Base-by-base conservation (phyloP, 352 stramenopile genomes). In the Phytophthora multivora region DNA sequence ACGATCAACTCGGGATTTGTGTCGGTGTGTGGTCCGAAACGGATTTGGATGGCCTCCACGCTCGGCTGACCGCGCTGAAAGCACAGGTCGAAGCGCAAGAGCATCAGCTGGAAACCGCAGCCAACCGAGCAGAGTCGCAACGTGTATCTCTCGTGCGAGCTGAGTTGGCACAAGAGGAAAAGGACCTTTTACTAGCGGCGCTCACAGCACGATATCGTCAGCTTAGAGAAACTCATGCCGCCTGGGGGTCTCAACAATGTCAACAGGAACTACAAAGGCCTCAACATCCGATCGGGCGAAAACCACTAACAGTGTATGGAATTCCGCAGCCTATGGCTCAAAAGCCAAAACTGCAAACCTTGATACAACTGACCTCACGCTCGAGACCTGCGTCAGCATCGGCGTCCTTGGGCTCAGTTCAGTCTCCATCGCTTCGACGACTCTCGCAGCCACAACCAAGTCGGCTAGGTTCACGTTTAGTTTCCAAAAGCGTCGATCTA, bases 281-380 rank as follows among this genome's bases (percentile, higher is more conserved):
- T 4, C 55, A 46, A 30, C 40, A 57, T 23, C 19, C 40, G 36
- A 18, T 31, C 10, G 28, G 69, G 16, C 42, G 60, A 18, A 65
- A 59, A 16, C 79, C 77, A 13, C 63, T 90, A 6, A 86, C 69
- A 2, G 79, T 90, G 4, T 83, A 86, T 31, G 81, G 81, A 7
- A 51, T 78, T 12, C 55, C 75, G 10, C 79, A 86, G n/a, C 62
- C 66, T 0, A 57, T 90, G 10, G 67, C 69, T 26, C 15, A 63
- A 30, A 85, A 85, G 38, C 69, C 70, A 16, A 77, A 54, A 21
- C 18, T 66, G 2, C 70, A 55, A 18, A 40, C 42, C 11, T 40
- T 72, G 26, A 52, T 60, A 23, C 63, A 72, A 43, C 47, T 65
- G 12, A 59, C 51, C n/a, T 2, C 30, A 15, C 59, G 59, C 15